Conservation (phyloP, 176 grass and related monocot species). For the Paspalum vaginatum region DNA sequence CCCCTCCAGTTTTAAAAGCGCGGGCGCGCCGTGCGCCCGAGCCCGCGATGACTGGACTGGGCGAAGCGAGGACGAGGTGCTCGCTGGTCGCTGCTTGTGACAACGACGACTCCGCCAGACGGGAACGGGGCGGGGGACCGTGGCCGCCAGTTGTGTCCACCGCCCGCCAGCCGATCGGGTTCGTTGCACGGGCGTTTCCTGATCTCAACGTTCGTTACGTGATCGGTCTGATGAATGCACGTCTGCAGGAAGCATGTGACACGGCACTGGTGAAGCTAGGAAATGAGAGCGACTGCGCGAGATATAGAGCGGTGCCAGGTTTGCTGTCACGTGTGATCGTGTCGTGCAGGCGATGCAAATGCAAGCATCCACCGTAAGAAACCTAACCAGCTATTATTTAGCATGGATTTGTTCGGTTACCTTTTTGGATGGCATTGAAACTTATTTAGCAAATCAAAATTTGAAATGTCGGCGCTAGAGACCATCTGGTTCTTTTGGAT, state of each 20-base stretch:
- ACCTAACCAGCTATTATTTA: too few species aligned
- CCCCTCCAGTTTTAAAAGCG: not conserved
- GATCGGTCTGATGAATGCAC: not conserved
- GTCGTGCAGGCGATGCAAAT: too few species aligned
- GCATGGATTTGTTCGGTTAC: too few species aligned
- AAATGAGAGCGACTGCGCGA: not conserved
- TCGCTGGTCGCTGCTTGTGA: not conserved
- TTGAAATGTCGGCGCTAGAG: not conserved
- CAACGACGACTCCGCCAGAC: not conserved
- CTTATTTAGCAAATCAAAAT: not conserved
- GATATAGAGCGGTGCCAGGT: not conserved
- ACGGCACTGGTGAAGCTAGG: not conserved
- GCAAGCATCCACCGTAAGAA: too few species aligned
- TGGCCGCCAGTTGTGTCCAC: not conserved
- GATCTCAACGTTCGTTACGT: too few species aligned
- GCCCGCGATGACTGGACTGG: not conserved
- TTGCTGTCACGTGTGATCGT: not conserved
- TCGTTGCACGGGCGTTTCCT: not conserved
- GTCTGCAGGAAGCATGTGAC: not conserved
- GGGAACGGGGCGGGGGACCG: not conserved
- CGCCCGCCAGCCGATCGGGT: not conserved
- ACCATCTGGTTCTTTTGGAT: too few species aligned
- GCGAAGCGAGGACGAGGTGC: too few species aligned
- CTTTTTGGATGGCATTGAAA: not conserved
- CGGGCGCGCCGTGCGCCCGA: not conserved